phyloP scores from a whole-genome alignment of 1,284 basidiomycete species.

The Fomitiporia mediterranea region DNA sequence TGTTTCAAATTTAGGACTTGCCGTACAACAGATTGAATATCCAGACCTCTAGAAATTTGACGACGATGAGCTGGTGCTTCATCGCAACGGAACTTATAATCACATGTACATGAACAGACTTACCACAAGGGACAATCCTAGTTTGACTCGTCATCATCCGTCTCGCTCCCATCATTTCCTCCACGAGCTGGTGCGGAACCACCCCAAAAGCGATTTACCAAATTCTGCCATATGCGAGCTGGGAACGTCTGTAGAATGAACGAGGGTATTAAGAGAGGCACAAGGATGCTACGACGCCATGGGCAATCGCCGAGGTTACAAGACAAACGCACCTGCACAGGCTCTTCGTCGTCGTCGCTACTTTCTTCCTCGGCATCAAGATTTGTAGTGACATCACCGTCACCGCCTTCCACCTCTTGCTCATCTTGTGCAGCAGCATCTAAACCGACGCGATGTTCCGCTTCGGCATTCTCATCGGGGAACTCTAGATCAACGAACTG shows the following conservation, averaged over 20 bases:
- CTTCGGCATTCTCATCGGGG: conserved; percentile 11
- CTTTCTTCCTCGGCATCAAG: conserved; percentile 28
- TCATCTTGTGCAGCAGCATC: conserved; percentile 23
- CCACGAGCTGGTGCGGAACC: conserved; percentile 23
- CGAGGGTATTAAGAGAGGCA: conserved; percentile 9
- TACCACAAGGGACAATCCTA: neutral
- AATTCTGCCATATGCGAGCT: conserved; percentile 53
- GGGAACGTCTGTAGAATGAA: conserved; percentile 47
- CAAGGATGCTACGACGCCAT: neutral
- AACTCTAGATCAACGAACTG: conserved; percentile 4
- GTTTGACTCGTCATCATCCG: neutral
- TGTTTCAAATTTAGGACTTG: too few relatives aligned
- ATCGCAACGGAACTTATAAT: too few relatives aligned
- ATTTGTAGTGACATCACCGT: conserved; percentile 26
- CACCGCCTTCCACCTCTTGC: conserved; percentile 27
- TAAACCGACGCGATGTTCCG: conserved; percentile 15
- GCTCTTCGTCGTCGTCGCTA: conserved; percentile 31
- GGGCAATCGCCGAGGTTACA: neutral
- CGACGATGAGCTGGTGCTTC: too few relatives aligned
- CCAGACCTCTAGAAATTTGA: neutral
- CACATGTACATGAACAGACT: too few relatives aligned
- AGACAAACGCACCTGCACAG: conserved; percentile 41
- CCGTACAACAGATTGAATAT: too few relatives aligned
- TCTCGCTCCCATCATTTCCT: neutral
- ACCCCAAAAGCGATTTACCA: conserved; percentile 62